Evolutionary conservation across 257 asterid species (phyloP), one percentile per base, ranked within the genome.

Genomic region (Nicotiana obtusifolia): DNA sequence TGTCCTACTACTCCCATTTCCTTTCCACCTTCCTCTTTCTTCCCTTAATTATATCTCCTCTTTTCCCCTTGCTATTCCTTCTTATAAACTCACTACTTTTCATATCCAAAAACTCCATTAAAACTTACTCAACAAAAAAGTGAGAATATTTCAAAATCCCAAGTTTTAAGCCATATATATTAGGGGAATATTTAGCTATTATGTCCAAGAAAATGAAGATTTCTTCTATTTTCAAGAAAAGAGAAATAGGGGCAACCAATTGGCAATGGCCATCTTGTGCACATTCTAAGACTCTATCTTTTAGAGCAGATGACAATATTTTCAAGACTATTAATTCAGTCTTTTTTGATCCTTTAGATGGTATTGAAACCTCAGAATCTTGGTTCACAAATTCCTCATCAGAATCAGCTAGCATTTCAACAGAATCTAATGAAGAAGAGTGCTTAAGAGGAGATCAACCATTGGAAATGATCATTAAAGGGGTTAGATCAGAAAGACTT

Each of bases 401-500:
- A 1, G 87, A 88, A 24, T 57, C 24, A 49, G 77, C 87, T 61
- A 81, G 79, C 83, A 76, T 47, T 82, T 77, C 85, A 16, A 77
- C 22, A 28, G 81, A 24, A 20, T 82, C 81, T 3, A 64, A 81
- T 30, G 78, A 76, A 47, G 67, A 53, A 44, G n/a, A n/a, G n/a
- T 6, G 1, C 65, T 20, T 33, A 84, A 2, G 82, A 26, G 84
- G 71, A 49, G 80, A 81, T 0, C 78, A 83, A 33, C 76, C 90
- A 11, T 5, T 90, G 62, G 97, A 93, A 87, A 85, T 30, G 71
- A 90, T 93, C 80, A 87, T 91, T 77, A 88, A 86, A 0, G 93
- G 90, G 10, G 88, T 89, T 19, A 87, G 90, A 71, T 90, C 88
- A 6, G 90, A 93, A 66, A 84, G 99, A 84, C 84, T 95, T 80